Percentiles rank a stretch among this genome's conserved stretches.
phyloP scores from a whole-genome alignment of 139 green algal genomes.

The Medakamo hakoo region DNA sequence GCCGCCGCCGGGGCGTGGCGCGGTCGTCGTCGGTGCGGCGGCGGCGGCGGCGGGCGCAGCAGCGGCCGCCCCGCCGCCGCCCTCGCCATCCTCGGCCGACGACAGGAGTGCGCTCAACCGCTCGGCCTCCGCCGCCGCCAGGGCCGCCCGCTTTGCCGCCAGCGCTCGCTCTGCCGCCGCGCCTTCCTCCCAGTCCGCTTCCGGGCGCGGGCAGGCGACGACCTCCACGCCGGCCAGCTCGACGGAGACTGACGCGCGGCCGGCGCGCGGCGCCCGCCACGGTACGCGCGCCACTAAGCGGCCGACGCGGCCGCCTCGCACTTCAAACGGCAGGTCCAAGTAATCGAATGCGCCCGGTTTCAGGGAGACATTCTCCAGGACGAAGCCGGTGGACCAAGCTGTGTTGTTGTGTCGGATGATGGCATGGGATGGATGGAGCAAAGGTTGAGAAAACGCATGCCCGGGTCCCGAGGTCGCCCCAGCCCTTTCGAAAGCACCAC shows the following conservation, averaged over 20 bases:
- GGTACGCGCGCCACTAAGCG: conserved; percentile 17
- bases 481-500: too few species aligned
- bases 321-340: conserved; percentile 28
- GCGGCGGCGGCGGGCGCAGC: too few species aligned
- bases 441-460: neutral
- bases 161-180: conserved; percentile 18
- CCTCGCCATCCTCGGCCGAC: too few species aligned
- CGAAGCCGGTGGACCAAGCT: conserved; percentile 34
- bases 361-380: conserved; percentile 27
- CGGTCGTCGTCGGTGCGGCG: too few species aligned
- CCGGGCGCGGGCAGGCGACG: conserved; percentile 2
- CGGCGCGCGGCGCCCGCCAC: conserved; percentile 20
- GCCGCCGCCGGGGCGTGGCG: neutral
- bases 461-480: too few species aligned
- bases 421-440: neutral
- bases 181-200: conserved; percentile 16
- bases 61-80: too few species aligned
- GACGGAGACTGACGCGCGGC: conserved; percentile 21
- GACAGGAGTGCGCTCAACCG: too few species aligned
- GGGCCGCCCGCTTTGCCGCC: conserved; percentile 50
- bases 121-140: conserved; percentile 52
- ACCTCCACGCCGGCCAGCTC: conserved; percentile 20
- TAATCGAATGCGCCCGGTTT: conserved; percentile 32
- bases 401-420: neutral
- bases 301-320: too few species aligned